Percentiles rank a stretch among this genome's conserved stretches.
Conservation (phyloP, 2,329 filamentous ascomycete genomes). For the Pseudocercospora vitis region DNA sequence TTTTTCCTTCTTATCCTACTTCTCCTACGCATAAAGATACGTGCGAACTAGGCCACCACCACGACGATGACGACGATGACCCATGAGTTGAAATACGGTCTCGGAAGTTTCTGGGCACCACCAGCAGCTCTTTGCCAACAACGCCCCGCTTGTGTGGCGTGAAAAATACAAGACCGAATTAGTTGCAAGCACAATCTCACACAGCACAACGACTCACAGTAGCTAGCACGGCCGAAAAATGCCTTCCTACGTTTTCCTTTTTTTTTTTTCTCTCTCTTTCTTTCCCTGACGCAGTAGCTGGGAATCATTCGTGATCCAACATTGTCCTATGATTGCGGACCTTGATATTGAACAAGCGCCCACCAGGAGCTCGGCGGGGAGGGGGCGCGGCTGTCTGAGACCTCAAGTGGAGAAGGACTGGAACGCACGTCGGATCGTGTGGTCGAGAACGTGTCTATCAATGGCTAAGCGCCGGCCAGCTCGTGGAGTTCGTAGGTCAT, state of each 20-base stretch:
- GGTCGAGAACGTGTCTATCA: not conserved
- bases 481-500: slow-evolving; percentile 3
- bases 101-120: not conserved
- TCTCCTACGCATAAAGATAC: slow-evolving; percentile 19
- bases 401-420: not conserved
- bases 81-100: slow-evolving; percentile 9
- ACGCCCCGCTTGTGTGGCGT: not conserved
- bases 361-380: not conserved
- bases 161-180: not conserved
- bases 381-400: not conserved
- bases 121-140: not conserved
- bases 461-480: slow-evolving; percentile 5
- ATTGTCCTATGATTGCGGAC: not conserved
- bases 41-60: too few species aligned
- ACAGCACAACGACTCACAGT: not conserved
- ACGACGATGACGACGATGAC: slow-evolving; percentile 3
- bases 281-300: not conserved
- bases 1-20: slow-evolving; percentile 1
- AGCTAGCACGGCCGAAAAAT: too few species aligned
- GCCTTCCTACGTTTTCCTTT: too few species aligned
- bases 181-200: not conserved
- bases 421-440: not conserved
- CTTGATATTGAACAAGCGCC: slow-evolving; percentile 2
- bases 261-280: not conserved
- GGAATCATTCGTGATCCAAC: not conserved